A percentile compares a stretch with the other conserved stretches of the same genome.
These are phyloP conservation scores for Candida rishiriensis DNA, from an alignment of 805 yeast species.

Conservation along the genomic window DNA sequence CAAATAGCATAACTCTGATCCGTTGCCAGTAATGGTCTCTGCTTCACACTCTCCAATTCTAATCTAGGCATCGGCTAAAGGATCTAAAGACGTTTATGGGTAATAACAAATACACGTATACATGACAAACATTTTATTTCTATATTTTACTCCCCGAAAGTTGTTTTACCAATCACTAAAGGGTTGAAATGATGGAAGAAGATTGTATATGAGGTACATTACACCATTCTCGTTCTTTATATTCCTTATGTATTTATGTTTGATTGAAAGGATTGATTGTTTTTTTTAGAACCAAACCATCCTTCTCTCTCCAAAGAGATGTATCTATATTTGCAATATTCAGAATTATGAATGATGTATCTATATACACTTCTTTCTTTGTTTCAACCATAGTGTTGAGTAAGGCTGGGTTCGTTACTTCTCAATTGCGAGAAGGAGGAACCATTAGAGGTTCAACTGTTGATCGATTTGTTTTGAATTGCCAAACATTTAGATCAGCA, in stretches of 20 bases:
- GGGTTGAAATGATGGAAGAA: constrained; percentile 5
- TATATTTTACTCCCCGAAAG: constrained; percentile 4
- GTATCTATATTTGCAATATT: constrained; percentile 7
- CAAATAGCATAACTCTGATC: too few species aligned
- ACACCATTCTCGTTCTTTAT: constrained; percentile 17
- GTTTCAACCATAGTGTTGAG: constrained; percentile 4
- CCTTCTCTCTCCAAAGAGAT: constrained; percentile 7
- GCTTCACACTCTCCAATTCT: neutral
- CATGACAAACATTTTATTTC: constrained; percentile 4
- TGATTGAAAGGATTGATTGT: too few species aligned
- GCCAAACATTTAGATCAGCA: neutral
- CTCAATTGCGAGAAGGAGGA: neutral
- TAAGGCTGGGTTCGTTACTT: constrained; percentile 11
- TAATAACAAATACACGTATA: constrained; percentile 2
- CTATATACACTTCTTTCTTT: constrained; percentile 12
- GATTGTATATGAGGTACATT: constrained; percentile 10
- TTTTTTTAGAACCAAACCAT: too few species aligned
- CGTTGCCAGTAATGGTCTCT: constrained; percentile 5
- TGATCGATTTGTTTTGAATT: neutral
- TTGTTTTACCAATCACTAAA: constrained; percentile 2
- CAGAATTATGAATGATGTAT: constrained; percentile 8
- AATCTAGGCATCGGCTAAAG: constrained; percentile 22
- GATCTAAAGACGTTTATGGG: constrained; percentile 28
- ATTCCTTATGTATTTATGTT: constrained; percentile 14
- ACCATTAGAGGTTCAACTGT: constrained; percentile 1